A percentile compares a stretch with the other conserved stretches of the same genome.
Evolutionary conservation across 805 yeast species (phyloP).

Genomic region (Metschnikowia vanudenii): DNA sequence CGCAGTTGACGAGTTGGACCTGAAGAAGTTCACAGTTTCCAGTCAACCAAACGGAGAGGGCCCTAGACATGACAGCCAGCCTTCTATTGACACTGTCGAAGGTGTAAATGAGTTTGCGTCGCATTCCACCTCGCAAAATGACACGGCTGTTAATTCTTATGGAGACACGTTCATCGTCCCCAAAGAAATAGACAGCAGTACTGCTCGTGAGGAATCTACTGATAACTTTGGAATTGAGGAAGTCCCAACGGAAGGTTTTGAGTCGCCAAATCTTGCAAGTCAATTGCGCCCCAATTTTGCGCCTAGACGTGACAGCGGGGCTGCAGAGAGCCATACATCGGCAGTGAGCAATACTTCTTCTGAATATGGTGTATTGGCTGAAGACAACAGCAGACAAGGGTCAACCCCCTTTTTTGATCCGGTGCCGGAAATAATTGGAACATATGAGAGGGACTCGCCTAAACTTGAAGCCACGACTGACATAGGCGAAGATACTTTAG

Average conservation of each 20-base stretch:
- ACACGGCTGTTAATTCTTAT: slow-evolving; percentile 9
- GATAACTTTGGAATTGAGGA: slow-evolving; percentile 30
- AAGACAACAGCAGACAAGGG: neutral
- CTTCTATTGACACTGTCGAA: neutral
- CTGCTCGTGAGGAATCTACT: slow-evolving; percentile 9
- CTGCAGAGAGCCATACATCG: neutral
- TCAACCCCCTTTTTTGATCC: slow-evolving; percentile 21
- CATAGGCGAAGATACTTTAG: slow-evolving; percentile 22
- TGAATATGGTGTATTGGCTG: slow-evolving; percentile 6
- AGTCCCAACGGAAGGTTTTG: slow-evolving; percentile 20
- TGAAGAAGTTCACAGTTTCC: slow-evolving; percentile 12
- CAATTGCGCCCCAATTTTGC: slow-evolving; percentile 15
- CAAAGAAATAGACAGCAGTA: slow-evolving; percentile 4
- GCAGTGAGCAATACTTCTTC: slow-evolving; percentile 3
- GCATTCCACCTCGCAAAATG: slow-evolving; percentile 10
- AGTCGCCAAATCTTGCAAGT: slow-evolving; percentile 24
- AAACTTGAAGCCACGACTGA: slow-evolving; percentile 32
- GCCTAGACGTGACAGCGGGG: neutral
- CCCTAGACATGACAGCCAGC: neutral
- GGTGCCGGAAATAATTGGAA: slow-evolving; percentile 8
- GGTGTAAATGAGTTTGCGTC: neutral
- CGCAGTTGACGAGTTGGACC: slow-evolving; percentile 26
- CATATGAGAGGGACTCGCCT: slow-evolving; percentile 9
- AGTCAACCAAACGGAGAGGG: slow-evolving; percentile 1
- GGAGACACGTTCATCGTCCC: slow-evolving; percentile 12